Evolutionary conservation across 192 early-diverging fungal species (phyloP), one percentile per base, ranked within the genome.

Genomic region (Backusella parvicylindrica): DNA sequence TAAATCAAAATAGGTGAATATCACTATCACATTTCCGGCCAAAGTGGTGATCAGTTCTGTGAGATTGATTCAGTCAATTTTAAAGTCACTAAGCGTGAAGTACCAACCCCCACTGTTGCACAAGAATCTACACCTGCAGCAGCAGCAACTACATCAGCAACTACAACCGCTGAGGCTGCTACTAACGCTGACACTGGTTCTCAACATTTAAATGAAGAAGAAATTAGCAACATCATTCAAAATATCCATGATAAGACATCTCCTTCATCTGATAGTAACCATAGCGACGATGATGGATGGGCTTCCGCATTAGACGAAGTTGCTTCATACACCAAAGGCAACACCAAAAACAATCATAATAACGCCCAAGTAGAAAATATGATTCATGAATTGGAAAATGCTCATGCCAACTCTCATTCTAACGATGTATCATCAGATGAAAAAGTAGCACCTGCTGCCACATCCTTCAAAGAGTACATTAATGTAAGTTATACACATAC

Each of bases 21-120:
- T 32, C 72, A 73, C 26, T 73, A 65, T 33, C 72, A 73, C n/a
- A n/a, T 64, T n/a, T 26, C 35, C 7, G 60, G 72, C 4, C 68
- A 47, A 47, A 16, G 11, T 47, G 40, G 16, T 41, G 60, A 21
- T 9, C 21, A 28, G 11, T 0, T 8, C 9, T 73, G 72, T 65
- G 60, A 64, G 30, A 32, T 63, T 15, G 72, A 73, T 41, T 73
- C 72, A n/a, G 60, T 73, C 30, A 26, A 64, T n/a, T 73, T 73
- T 23, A 65, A 31, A 41, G 66, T 72, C 40, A 23, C 53, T 40
- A 73, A 73, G 3, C 68, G 68, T 70, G 68, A 47, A 41, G 41
- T 5, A 69, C 23, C 26, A 30, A 41, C 23, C 12, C n/a, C 23
- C 40, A 35, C 41, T 36, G 49, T 47, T 2, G 8, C 38, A 28